Conservation (phyloP, 2,329 filamentous ascomycete species). For the Botrytis galanthina region DNA sequence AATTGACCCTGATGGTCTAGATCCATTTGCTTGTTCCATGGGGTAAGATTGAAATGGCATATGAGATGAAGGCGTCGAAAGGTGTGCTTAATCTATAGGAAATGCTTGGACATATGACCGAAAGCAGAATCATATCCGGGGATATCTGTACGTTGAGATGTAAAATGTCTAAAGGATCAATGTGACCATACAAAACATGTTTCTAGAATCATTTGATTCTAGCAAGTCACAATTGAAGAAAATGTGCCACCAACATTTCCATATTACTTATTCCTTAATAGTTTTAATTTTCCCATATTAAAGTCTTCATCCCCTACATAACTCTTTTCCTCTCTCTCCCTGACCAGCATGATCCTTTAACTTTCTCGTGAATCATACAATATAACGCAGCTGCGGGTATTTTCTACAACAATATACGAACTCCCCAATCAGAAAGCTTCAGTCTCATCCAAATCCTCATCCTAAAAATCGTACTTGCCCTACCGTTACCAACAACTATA, state of each 20-base stretch:
- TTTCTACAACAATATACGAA: neutral
- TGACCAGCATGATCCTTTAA: neutral
- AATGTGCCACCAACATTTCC: neutral
- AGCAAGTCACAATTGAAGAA: neutral
- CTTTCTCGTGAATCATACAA: neutral
- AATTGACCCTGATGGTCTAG: neutral
- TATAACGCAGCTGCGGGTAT: neutral
- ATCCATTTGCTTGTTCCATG: neutral
- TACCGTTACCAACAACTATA: neutral
- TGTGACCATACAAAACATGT: neutral
- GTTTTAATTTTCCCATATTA: neutral
- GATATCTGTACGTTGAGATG: neutral
- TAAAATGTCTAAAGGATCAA: too few species aligned
- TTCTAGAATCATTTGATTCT: neutral
- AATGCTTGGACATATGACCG: neutral
- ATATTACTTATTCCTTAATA: neutral
- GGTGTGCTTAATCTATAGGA: neutral
- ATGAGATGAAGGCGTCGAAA: neutral
- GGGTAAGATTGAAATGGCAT: neutral
- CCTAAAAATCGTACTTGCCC: neutral
- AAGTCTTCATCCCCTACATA: neutral
- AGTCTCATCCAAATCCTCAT: neutral
- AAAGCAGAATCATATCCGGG: slow-evolving; percentile 3
- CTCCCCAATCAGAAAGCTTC: neutral
- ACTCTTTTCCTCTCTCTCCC: neutral